Conservation (phyloP, 2,329 filamentous ascomycete genomes). For the Neopestalotiopsis sp. region DNA sequence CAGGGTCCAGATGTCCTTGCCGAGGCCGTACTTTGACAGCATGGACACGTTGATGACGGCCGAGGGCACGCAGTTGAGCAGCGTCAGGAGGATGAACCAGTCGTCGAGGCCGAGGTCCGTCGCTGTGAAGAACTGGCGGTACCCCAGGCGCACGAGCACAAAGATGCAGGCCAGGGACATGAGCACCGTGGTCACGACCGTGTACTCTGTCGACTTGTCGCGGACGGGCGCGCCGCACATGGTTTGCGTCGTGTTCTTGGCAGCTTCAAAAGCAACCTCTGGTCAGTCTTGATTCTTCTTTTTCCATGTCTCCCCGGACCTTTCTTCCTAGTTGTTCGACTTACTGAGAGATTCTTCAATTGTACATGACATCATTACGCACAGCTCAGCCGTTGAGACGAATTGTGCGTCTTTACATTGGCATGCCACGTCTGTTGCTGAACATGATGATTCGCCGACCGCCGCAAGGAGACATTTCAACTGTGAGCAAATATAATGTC, state of each 20-base stretch:
- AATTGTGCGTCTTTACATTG: constrained; percentile 21
- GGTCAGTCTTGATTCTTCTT: neutral
- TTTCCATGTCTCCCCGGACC: neutral
- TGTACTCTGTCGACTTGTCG: constrained; percentile 23
- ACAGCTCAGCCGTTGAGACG: constrained; percentile 15
- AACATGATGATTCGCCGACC: constrained; percentile 20
- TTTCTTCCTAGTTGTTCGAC: neutral
- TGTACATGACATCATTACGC: constrained; percentile 22
- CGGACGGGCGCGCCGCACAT: constrained; percentile 24
- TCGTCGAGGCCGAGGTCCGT: constrained; percentile 26
- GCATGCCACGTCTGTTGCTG: constrained; percentile 20
- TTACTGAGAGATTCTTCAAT: constrained; percentile 22
- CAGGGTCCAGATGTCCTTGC: constrained; percentile 35
- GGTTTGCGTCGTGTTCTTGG: constrained; percentile 27
- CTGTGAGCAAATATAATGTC: too few species aligned
- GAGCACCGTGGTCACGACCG: constrained; percentile 21
- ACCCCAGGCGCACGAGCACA: constrained; percentile 23
- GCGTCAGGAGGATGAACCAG: constrained; percentile 24
- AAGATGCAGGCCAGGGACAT: constrained; percentile 21
- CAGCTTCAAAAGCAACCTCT: constrained; percentile 13
- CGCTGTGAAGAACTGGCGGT: constrained; percentile 24
- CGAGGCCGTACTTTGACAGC: constrained; percentile 29
- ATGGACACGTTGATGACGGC: constrained; percentile 25
- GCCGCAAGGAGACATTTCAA: constrained; percentile 21
- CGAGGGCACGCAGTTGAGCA: constrained; percentile 24